Evolutionary conservation across 306 rosid species (phyloP).

Genomic region (Begonia masoniana): DNA sequence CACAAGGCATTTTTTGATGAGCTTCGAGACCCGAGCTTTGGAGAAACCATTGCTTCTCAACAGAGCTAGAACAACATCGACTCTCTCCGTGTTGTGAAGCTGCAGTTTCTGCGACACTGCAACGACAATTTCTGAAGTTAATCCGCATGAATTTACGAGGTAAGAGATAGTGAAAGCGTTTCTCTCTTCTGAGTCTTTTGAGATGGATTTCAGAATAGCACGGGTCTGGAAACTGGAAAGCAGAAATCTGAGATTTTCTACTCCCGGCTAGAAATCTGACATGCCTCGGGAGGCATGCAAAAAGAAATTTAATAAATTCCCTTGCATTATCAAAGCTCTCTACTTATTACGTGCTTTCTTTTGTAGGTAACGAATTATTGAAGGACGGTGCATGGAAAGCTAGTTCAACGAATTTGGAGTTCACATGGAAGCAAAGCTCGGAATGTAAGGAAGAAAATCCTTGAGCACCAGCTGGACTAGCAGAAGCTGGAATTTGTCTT

Average conservation of each 20-base stretch:
- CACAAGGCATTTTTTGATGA: slow-evolving; percentile 6
- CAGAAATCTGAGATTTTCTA: not conserved
- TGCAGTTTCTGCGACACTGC: slow-evolving; percentile 9
- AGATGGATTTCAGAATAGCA: no score
- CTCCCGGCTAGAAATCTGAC: not conserved
- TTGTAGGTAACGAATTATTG: no score
- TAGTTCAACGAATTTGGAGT: no score
- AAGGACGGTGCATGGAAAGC: no score
- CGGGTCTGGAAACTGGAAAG: not conserved
- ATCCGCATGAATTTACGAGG: slow-evolving; percentile 18
- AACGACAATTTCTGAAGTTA: slow-evolving; percentile 15
- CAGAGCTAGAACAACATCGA: slow-evolving; percentile 15
- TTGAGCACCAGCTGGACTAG: no score
- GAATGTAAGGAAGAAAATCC: no score
- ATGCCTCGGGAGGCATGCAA: no score
- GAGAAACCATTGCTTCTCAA: slow-evolving; percentile 15
- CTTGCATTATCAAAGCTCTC: no score
- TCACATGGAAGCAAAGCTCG: no score
- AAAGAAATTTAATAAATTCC: no score
- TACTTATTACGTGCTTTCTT: no score
- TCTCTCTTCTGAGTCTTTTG: not conserved
- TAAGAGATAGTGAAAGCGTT: slow-evolving; percentile 10
- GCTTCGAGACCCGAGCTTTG: slow-evolving; percentile 9
- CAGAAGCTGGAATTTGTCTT: no score
- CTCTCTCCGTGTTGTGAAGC: slow-evolving; percentile 6